These are phyloP conservation scores for Coemansia brasiliensis DNA, from an alignment of 192 early-diverging fungal species.

Conservation along the genomic window DNA sequence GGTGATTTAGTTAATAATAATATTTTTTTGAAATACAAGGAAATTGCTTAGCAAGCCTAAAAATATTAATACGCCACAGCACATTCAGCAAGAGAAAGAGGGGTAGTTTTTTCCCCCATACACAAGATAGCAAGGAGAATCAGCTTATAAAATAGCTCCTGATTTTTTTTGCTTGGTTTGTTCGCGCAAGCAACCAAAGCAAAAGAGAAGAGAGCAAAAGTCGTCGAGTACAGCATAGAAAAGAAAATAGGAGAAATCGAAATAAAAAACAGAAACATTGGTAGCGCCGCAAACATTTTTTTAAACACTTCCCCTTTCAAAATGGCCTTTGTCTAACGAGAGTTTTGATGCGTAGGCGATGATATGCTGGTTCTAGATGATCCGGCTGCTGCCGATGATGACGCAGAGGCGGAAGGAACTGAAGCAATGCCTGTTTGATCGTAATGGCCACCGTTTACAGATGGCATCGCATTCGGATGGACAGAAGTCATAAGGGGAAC, in stretches of 20 bases:
- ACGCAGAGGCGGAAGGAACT: neutral
- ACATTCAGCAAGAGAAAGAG: neutral
- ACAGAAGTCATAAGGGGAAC: slow-evolving; percentile 26
- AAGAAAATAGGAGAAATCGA: neutral
- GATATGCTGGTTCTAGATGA: slow-evolving; percentile 7
- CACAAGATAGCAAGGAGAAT: slow-evolving; percentile 1
- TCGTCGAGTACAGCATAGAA: neutral
- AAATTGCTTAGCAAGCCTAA: slow-evolving; percentile 1
- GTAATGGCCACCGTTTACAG: neutral
- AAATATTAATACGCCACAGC: neutral
- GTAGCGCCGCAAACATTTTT: no score
- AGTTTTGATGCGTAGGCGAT: slow-evolving; percentile 4
- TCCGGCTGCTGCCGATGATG: slow-evolving; percentile 1
- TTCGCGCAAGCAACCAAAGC: no score
- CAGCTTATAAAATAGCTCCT: no score
- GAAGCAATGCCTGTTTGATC: slow-evolving; percentile 7
- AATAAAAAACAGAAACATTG: neutral
- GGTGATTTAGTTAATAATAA: no score
- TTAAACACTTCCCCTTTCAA: no score
- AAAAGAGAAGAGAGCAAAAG: neutral
- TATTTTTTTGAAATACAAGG: neutral
- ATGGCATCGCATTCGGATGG: slow-evolving; percentile 6
- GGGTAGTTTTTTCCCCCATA: neutral
- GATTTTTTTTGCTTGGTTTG: no score
- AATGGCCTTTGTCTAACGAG: neutral